Evolutionary conservation across 1,139 yeast genomes (phyloP).

Genomic region (Arxiozyma bovina): DNA sequence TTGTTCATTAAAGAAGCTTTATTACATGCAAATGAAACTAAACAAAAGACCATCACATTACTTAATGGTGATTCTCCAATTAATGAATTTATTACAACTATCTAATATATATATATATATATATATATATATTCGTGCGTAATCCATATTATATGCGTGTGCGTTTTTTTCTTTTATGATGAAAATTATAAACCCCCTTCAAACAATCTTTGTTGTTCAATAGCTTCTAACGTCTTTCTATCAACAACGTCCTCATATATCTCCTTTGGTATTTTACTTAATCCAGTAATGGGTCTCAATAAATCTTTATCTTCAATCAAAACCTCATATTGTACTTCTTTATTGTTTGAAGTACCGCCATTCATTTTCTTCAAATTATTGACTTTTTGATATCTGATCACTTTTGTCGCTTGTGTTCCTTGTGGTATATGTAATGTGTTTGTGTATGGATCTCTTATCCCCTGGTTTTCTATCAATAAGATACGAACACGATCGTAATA

Average conservation of each 20-base stretch:
- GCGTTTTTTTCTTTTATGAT: too few relatives aligned
- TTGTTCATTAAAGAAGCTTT: conserved; percentile 18
- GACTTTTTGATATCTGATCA: conserved; percentile 32
- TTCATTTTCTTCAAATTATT: conserved; percentile 10
- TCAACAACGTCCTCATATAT: conserved; percentile 51
- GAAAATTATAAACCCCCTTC: conserved; percentile 33
- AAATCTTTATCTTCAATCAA: conserved; percentile 40
- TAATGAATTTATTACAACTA: conserved; percentile 18
- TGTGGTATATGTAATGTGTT: conserved; percentile 66
- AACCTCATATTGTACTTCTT: conserved; percentile 37
- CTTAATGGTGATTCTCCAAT: conserved; percentile 31
- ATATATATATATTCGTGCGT: background rate
- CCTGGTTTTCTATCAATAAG: conserved; percentile 40
- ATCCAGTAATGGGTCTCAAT: conserved; percentile 48
- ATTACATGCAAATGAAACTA: conserved; percentile 22
- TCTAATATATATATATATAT: conserved; percentile 5
- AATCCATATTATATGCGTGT: background rate
- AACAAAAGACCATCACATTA: conserved; percentile 23
- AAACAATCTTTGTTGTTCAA: conserved; percentile 51
- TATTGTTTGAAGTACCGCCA: conserved; percentile 9
- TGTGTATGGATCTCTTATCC: conserved; percentile 73
- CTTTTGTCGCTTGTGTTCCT: conserved; percentile 61
- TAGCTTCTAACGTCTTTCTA: conserved; percentile 51
- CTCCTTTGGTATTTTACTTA: conserved; percentile 47
- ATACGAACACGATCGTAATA: conserved; percentile 49